Conservation (phyloP, 2,329 filamentous ascomycete species). For the Cryphonectria parasitica region DNA sequence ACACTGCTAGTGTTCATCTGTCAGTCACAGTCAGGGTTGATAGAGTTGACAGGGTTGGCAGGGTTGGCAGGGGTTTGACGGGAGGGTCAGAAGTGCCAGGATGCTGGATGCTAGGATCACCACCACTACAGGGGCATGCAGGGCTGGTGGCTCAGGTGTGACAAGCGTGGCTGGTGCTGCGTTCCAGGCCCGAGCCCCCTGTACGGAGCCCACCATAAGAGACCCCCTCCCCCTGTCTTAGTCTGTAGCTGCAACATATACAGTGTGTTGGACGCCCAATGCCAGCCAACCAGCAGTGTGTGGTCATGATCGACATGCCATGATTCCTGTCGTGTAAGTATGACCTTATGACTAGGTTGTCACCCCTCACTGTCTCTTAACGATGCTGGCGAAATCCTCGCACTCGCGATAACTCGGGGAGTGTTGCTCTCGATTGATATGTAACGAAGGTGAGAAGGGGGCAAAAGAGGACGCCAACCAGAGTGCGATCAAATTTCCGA, state of each 20-base stretch:
- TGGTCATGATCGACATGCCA: background rate
- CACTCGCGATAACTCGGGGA: background rate
- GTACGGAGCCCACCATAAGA: background rate
- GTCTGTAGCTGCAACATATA: background rate
- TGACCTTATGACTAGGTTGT: constrained; percentile 5
- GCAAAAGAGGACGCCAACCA: background rate
- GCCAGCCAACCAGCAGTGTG: background rate
- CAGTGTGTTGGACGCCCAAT: background rate
- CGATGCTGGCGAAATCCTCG: background rate
- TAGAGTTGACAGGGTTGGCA: background rate
- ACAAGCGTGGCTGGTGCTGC: background rate
- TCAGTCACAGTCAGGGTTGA: background rate
- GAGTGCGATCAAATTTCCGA: background rate
- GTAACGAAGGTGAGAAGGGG: background rate
- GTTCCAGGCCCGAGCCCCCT: background rate
- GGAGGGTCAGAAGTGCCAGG: background rate
- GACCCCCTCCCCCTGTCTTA: background rate
- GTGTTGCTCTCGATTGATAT: background rate
- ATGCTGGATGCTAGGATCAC: background rate
- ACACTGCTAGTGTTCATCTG: background rate
- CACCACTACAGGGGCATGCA: background rate
- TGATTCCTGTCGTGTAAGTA: background rate
- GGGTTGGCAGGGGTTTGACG: background rate
- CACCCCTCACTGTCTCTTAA: background rate
- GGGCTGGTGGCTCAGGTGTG: no score